Evolutionary conservation across 2,329 filamentous ascomycete species (phyloP).

Genomic region (Fulvia fulva): DNA sequence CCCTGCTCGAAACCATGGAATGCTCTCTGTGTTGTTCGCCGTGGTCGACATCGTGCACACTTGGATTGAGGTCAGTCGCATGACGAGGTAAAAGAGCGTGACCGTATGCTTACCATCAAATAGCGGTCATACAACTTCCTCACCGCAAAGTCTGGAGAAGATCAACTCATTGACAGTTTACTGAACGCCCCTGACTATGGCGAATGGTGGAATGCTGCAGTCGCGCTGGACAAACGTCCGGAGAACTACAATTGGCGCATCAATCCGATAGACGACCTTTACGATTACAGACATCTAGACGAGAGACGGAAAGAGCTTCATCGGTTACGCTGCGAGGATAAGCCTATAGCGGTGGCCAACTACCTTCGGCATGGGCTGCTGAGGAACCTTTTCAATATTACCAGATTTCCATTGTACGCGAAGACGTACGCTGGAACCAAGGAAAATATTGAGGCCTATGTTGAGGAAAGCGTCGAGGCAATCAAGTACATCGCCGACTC

Average conservation of each 20-base stretch:
- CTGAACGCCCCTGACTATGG: conserved; percentile 13
- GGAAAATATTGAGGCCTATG: conserved; percentile 85
- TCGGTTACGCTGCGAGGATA: conserved; percentile 11
- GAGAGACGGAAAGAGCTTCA: conserved; percentile 17
- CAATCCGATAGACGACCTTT: conserved; percentile 20
- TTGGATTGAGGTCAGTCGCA: conserved; percentile 1
- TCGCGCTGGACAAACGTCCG: conserved; percentile 16
- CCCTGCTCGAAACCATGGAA: background rate
- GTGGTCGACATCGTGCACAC: conserved; percentile 2
- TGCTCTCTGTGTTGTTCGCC: background rate
- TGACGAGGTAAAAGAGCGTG: background rate
- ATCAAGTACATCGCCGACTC: conserved; percentile 71
- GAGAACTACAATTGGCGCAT: conserved; percentile 18
- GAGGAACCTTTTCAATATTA: conserved; percentile 86
- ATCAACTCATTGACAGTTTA: conserved; percentile 12
- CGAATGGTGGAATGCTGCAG: conserved; percentile 18
- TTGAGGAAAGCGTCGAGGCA: conserved; percentile 75
- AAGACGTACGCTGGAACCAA: conserved; percentile 89
- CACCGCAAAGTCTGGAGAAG: conserved; percentile 6
- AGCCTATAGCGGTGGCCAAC: conserved; percentile 62
- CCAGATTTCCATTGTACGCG: conserved; percentile 75
- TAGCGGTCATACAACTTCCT: conserved; percentile 3
- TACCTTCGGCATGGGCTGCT: conserved; percentile 72
- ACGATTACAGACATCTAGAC: conserved; percentile 20
- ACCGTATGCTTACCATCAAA: background rate